Evolutionary conservation across 257 asterid genomes (phyloP).

Genomic region (Leptodermis oblonga): DNA sequence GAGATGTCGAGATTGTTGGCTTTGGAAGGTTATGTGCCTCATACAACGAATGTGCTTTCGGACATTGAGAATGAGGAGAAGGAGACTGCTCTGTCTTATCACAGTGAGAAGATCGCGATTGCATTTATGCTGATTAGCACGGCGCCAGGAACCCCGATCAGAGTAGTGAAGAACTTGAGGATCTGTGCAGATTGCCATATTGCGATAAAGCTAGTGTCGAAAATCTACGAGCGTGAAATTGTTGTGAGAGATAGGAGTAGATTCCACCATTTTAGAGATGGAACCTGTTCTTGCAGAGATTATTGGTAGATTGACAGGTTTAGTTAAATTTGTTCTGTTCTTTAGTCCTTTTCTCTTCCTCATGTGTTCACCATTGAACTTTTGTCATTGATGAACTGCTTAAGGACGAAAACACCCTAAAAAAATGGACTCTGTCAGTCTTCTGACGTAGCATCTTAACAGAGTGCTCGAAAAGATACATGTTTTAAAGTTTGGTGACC

Average conservation of each 20-base stretch:
- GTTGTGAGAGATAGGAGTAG: conserved; percentile 80
- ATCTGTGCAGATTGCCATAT: conserved; percentile 83
- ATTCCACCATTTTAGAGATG: conserved; percentile 76
- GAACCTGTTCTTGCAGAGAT: conserved; percentile 76
- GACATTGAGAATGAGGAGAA: conserved; percentile 91
- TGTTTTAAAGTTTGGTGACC: too few relatives aligned
- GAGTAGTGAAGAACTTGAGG: conserved; percentile 73
- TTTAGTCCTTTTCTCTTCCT: conserved; percentile 1
- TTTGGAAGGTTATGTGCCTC: conserved; percentile 71
- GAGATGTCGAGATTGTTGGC: conserved; percentile 70
- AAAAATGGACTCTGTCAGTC: too few relatives aligned
- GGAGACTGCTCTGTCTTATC: conserved; percentile 72
- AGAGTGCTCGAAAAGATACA: too few relatives aligned
- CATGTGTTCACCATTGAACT: not conserved
- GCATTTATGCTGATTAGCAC: conserved; percentile 68
- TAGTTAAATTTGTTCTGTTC: not conserved
- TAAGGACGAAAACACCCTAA: too few relatives aligned
- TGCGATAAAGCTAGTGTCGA: conserved; percentile 58
- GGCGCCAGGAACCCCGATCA: conserved; percentile 48
- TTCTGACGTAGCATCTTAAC: too few relatives aligned
- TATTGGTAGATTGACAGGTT: conserved; percentile 52
- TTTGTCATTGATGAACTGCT: not conserved
- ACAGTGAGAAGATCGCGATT: conserved; percentile 80
- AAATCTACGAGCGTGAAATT: conserved; percentile 57
- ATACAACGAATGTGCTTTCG: conserved; percentile 60